Conservation (phyloP, 495 filamentous ascomycete species). For the Corynascus novoguineensis region DNA sequence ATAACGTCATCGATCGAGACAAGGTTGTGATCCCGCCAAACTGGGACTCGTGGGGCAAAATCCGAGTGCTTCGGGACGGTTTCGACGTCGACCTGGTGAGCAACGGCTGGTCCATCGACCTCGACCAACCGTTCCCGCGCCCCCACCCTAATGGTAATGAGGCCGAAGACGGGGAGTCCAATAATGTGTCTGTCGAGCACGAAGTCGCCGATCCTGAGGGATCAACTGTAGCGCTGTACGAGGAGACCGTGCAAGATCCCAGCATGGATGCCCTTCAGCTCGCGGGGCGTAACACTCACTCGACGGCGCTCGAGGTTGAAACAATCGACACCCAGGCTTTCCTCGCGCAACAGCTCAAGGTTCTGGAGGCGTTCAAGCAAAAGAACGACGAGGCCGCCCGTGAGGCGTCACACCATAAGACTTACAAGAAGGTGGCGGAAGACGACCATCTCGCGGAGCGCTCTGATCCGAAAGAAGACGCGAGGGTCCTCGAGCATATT, state of each 20-base stretch:
- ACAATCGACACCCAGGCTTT: slow-evolving; percentile 76
- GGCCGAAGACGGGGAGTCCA: slow-evolving; percentile 11
- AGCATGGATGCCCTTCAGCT: slow-evolving; percentile 54
- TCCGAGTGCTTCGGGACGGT: slow-evolving; percentile 84
- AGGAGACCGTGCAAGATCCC: slow-evolving; percentile 70
- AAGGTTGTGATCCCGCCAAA: slow-evolving; percentile 91
- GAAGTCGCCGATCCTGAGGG: slow-evolving; percentile 36
- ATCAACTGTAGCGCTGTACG: slow-evolving; percentile 66
- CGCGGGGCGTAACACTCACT: slow-evolving; percentile 45
- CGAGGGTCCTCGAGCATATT: slow-evolving; percentile 76
- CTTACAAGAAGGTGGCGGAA: slow-evolving; percentile 29
- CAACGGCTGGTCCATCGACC: slow-evolving; percentile 77
- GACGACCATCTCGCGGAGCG: slow-evolving; percentile 17
- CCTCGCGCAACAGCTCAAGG: slow-evolving; percentile 64
- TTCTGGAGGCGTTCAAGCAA: slow-evolving; percentile 60
- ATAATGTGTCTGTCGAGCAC: slow-evolving; percentile 26
- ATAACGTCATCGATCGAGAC: slow-evolving; percentile 94
- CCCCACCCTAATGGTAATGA: slow-evolving; percentile 12
- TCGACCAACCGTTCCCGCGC: slow-evolving; percentile 49
- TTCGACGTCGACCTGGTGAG: slow-evolving; percentile 88
- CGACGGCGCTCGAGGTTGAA: slow-evolving; percentile 58
- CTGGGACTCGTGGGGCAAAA: slow-evolving; percentile 99
- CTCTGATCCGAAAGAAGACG: slow-evolving; percentile 38
- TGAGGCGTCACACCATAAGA: slow-evolving; percentile 35
- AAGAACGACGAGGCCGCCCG: slow-evolving; percentile 58